Base-by-base conservation (phyloP, 1,139 yeast species). In the Blastobotrys indianensis region DNA sequence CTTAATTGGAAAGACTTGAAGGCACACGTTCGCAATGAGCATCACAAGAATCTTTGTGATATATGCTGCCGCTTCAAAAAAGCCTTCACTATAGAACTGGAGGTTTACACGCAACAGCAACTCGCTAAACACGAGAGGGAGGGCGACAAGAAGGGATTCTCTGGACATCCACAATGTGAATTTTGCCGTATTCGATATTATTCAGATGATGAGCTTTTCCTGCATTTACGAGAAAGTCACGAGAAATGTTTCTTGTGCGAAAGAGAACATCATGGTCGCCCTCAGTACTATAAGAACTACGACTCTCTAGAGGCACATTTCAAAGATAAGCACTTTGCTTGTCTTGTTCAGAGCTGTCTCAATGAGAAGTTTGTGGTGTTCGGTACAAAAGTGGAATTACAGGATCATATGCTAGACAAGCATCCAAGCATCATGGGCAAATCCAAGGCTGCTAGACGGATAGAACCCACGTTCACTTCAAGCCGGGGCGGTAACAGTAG, bases 191-290 rank as follows among this genome's bases (percentile, higher is more conserved):
- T 71, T 54, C 67, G 95, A 48, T 90, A 86, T 62, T 92, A 92
- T 62, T 87, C 96, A 0, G 88, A 81, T 45, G 97, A 92, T 61
- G 97, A 90, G 62, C 72, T 88, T 56, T 80, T 78, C 57, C 66
- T 81, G 35, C 99, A 92, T 64, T 76, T 92, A 66, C 73, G 96
- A 56, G 86, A 86, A 51, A 70, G 71, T 46, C 98, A 92, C 64
- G 97, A 90, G 62, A 79, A 82, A 55, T 92, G 99, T 64, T 85
- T 82, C 57, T 80, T 94, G 34, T 92, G 99, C 68, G 95, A 88
- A 56, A 57, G 66, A 23, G 82, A 78, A 59, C 71, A 79, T 43
- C 47, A 47, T 3, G 29, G 32, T 15, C 70, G 74, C 3, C 94
- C 94, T 0, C 87, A 81, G 57, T 88, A 86, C 64, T 94, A 83